phyloP scores from a whole-genome alignment of 2,329 filamentous ascomycete genomes.

The Cladosporium sp. region DNA sequence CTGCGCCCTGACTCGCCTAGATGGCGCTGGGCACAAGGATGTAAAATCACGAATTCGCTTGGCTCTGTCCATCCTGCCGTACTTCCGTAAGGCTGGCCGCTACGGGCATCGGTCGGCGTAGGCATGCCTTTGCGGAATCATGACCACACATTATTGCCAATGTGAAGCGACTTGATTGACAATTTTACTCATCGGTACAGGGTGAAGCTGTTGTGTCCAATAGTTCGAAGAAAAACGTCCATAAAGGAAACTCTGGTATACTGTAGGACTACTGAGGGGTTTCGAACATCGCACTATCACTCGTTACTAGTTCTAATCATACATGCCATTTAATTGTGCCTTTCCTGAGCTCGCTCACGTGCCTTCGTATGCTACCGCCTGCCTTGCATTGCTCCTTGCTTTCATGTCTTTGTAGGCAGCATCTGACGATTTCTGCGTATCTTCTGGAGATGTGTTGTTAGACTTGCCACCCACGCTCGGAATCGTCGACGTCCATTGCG shows the following conservation, averaged over 20 bases:
- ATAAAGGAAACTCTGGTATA: neutral
- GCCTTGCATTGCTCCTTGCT: conserved; percentile 14
- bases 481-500: conserved; percentile 4
- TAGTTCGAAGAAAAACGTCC: neutral
- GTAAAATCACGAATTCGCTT: too few species aligned
- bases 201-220: too few species aligned
- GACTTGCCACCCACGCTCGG: conserved; percentile 8
- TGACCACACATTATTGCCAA: neutral
- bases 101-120: neutral
- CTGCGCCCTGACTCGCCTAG: too few species aligned
- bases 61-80: neutral
- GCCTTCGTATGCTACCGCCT: conserved; percentile 10
- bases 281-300: neutral
- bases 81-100: neutral
- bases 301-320: too few species aligned
- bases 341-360: neutral
- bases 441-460: neutral
- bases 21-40: too few species aligned
- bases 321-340: too few species aligned
- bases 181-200: too few species aligned
- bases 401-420: conserved; percentile 14
- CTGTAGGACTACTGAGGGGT: neutral
- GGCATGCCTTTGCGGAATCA: neutral
- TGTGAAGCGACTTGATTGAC: neutral
- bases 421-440: neutral